Evolutionary conservation across 768 basidiomycete species (phyloP).

Genomic region (Galerina marginata): DNA sequence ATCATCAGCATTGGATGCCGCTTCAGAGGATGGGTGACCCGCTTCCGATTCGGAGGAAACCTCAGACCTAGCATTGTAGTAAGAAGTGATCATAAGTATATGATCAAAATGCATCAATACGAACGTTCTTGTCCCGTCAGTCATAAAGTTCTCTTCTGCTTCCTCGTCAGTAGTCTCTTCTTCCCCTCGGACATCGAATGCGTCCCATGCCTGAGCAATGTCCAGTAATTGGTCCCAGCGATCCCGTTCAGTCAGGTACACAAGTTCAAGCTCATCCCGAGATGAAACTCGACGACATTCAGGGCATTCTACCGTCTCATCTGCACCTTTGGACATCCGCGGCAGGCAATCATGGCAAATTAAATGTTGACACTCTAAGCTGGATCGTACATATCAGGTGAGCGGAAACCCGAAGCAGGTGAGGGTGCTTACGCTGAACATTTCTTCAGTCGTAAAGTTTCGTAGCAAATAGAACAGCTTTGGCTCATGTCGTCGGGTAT

Average conservation of each 20-base stretch:
- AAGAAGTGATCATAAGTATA: constrained; percentile 2
- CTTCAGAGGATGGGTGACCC: constrained; percentile 9
- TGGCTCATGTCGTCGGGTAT: constrained; percentile 39
- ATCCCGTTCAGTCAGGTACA: constrained; percentile 43
- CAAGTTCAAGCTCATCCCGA: constrained; percentile 38
- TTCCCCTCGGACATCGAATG: constrained; percentile 41
- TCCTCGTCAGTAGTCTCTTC: constrained; percentile 48
- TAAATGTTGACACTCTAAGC: constrained; percentile 49
- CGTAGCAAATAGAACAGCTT: constrained; percentile 45
- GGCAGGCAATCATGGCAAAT: constrained; percentile 45
- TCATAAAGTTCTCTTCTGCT: constrained; percentile 41
- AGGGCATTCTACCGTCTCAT: constrained; percentile 42
- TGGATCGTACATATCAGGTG: constrained; percentile 19
- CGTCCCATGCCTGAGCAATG: constrained; percentile 43
- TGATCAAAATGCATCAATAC: neutral
- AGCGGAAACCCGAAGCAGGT: neutral
- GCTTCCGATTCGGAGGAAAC: constrained; percentile 11
- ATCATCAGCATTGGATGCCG: neutral
- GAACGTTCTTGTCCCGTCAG: constrained; percentile 24
- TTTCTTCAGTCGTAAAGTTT: constrained; percentile 35
- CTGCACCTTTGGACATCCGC: constrained; percentile 30
- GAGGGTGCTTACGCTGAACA: constrained; percentile 37
- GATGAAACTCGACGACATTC: constrained; percentile 35
- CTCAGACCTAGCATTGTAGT: constrained; percentile 1
- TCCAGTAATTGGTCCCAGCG: constrained; percentile 51